Percentiles rank a stretch among this genome's conserved stretches.
Conservation (phyloP, 306 rosid genomes). For the Quercus variabilis region DNA sequence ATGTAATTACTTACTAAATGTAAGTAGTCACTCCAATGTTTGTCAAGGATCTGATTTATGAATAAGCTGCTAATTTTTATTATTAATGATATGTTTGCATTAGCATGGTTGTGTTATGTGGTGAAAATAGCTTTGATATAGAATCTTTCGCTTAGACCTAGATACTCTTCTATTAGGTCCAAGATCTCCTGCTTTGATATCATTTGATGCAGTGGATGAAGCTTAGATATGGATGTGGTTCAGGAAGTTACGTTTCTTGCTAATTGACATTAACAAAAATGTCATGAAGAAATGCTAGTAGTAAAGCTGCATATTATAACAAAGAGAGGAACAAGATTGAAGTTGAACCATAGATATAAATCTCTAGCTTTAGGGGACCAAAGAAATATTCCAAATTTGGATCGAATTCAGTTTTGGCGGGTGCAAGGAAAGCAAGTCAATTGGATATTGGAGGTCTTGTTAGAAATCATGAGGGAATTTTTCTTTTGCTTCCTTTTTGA, state of each 20-base stretch:
- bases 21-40: background rate
- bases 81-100: background rate
- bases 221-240: background rate
- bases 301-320: background rate
- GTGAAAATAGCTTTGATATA: background rate
- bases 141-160: background rate
- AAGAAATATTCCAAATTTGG: background rate
- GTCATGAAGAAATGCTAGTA: background rate
- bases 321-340: background rate
- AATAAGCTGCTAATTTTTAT: background rate
- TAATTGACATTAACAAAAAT: background rate
- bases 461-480: too few species aligned
- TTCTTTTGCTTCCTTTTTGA: too few species aligned
- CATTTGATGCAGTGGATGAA: background rate
- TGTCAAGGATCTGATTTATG: background rate
- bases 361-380: background rate
- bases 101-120: background rate
- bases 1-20: background rate
- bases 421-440: background rate
- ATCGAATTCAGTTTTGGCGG: background rate
- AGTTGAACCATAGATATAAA: background rate
- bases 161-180: background rate
- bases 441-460: too few species aligned
- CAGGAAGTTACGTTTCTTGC: background rate
- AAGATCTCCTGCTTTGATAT: background rate